These are phyloP conservation scores for Neurospora sp. DNA, from an alignment of 495 filamentous ascomycete genomes.

Conservation along the genomic window DNA sequence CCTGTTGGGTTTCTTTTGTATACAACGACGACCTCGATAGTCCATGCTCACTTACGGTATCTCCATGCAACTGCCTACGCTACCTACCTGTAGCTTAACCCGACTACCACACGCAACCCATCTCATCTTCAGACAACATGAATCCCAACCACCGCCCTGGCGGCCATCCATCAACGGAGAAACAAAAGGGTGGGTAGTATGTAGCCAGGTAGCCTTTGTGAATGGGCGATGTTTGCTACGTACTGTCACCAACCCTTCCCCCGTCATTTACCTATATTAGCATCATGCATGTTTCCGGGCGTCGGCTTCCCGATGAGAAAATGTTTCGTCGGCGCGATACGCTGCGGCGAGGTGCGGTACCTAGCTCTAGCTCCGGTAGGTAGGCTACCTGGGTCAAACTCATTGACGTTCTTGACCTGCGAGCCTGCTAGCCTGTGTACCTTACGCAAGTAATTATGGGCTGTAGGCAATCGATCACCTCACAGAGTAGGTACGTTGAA, in stretches of 20 bases:
- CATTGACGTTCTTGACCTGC: background rate
- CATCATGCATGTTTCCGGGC: background rate
- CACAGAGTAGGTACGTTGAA: no score
- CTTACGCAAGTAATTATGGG: background rate
- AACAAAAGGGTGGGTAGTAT: background rate
- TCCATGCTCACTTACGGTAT: no score
- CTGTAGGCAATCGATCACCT: background rate
- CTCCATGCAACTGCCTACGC: no score
- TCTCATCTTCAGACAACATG: background rate
- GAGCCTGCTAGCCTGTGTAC: background rate
- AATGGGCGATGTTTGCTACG: background rate
- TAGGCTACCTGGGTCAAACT: background rate
- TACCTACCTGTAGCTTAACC: no score
- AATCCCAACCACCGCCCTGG: background rate
- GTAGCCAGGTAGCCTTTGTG: background rate
- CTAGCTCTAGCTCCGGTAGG: background rate
- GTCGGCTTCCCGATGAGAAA: background rate
- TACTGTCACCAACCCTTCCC: background rate
- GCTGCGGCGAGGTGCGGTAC: background rate
- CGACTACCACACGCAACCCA: background rate
- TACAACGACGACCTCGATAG: no score
- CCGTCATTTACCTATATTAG: background rate
- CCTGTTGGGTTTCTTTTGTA: no score
- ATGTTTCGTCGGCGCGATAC: background rate
- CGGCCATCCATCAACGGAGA: background rate